Base-by-base conservation (phyloP, 352 stramenopile genomes). In the Phytophthora boehmeriae region DNA sequence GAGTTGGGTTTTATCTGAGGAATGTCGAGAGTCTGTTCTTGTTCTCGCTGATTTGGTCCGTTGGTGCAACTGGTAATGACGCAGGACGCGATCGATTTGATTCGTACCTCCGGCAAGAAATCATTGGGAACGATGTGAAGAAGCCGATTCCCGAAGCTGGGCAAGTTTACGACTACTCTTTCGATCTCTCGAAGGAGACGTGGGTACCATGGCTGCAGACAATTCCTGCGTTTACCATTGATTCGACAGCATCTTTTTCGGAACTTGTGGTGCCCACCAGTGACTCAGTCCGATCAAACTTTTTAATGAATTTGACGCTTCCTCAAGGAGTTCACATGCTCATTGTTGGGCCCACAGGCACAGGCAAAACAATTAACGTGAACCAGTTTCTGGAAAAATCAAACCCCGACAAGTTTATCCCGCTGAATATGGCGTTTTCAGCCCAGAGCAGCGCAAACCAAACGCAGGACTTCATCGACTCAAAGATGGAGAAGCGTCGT, bases 341-440 rank as follows among this genome's bases (percentile, higher is more conserved):
- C 0, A 96, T 98, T 54, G 89, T 96, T n/a, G 95, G 94, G 2
- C 90, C 92, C 1, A 98, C 95, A 0, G 95, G 95, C 0, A 98
- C 95, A 5, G 95, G 95, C 23, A 98, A 98, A 57, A 98, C 94
- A 0, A 88, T 98, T 27, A 98, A 98, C 54, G 92, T 98, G 34
- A 95, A 91, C 61, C 83, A 96, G 44, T 95, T 97, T 53, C 73
- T 98, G 5, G 88, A 96, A 56, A 88, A 88, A 25, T 88, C 79
- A 2, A 75, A 97, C 41, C 76, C 86, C 0, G 90, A 98, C 49
- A 95, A 92, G 53, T 98, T 90, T 47, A 88, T 98, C 20, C 95
- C 94, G 4, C 68, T 98, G 22, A 91, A 87, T 23, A 86, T 98
- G 69, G 91, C 82, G 2, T 98, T 98, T 54, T 98, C 88, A 0